Evolutionary conservation across 2,329 filamentous ascomycete genomes (phyloP), one percentile per base, ranked within the genome.

Genomic region (Periconia sp.): DNA sequence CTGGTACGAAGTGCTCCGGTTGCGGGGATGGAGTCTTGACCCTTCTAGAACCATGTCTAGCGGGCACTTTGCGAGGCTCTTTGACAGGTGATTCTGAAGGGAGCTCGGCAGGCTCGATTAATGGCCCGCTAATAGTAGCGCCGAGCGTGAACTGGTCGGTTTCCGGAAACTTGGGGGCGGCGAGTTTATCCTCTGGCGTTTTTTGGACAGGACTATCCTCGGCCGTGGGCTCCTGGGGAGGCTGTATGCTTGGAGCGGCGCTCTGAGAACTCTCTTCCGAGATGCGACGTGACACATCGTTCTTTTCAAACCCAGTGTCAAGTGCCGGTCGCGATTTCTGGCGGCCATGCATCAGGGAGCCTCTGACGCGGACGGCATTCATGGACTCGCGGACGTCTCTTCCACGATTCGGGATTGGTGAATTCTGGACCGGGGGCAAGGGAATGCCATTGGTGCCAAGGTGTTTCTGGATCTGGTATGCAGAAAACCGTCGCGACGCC

Each of bases 381-480:
- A 96, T 81, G 0, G 90, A 95, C 70, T 96, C 92, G 48, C 89
- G 81, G 13, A 87, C 83, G 68, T 95, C 90, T 46, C 89, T 81
- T 21, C 90, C 90, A 49, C 92, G 81, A 63, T 96, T 96, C 4
- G 92, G 92, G 50, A 92, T 80, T 1, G 89, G 89, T 4, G 87
- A 86, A 48, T 86, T 90, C 64, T 95, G 90, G 13, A 78, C 70
- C 4, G 88, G 78, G 18, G 92, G 91, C 15, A 97, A 82, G 5
- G 92, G 90, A 12, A 97, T 86, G 15, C 89, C 90, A 69, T 86
- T 91, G 12, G 88, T 86, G 9, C 92, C 92, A 2, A 97, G 77
- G 60, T 96, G 91, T 65, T 96, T 97, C 32, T 90, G 89, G 56
- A 99, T 95, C 64, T 99, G 94, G 66, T 97, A 99, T 39, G 91